These are phyloP conservation scores for Eutypa lata DNA, from an alignment of 2,329 filamentous ascomycete genomes.

Conservation along the genomic window DNA sequence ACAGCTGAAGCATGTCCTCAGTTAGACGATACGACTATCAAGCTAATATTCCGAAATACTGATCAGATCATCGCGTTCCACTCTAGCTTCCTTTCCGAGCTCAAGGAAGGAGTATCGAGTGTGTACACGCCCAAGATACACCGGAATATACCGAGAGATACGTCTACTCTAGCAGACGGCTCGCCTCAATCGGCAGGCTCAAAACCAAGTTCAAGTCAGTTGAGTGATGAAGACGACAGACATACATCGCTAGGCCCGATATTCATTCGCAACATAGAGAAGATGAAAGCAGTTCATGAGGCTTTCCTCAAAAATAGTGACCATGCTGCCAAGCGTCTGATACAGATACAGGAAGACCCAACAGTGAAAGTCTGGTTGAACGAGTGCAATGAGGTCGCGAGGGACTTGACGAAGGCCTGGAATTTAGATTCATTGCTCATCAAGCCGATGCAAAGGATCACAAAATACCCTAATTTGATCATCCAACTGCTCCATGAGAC, in stretches of 20 bases:
- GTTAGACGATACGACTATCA: constrained; percentile 79
- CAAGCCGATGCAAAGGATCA: constrained; percentile 91
- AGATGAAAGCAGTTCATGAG: constrained; percentile 60
- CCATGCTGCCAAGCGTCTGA: constrained; percentile 57
- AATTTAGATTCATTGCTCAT: constrained; percentile 93
- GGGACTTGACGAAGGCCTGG: constrained; percentile 91
- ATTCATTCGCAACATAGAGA: constrained; percentile 55
- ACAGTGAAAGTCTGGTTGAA: constrained; percentile 80
- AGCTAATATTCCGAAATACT: constrained; percentile 87
- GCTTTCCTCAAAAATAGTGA: constrained; percentile 63
- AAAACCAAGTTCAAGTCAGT: constrained; percentile 36
- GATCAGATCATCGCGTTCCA: constrained; percentile 89
- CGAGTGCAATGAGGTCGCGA: constrained; percentile 88
- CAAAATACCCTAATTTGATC: constrained; percentile 89
- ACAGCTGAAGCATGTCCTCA: constrained; percentile 80
- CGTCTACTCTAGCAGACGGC: constrained; percentile 38
- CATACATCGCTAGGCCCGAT: constrained; percentile 50
- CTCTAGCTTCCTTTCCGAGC: constrained; percentile 69
- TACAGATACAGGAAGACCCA: constrained; percentile 60
- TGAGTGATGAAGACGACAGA: constrained; percentile 52
- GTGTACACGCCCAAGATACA: constrained; percentile 68
- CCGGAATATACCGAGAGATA: constrained; percentile 39
- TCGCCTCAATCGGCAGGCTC: constrained; percentile 23
- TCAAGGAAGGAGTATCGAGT: constrained; percentile 76
- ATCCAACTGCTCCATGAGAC: constrained; percentile 77